Conservation (phyloP, 2,329 filamentous ascomycete genomes). For the Epichloe gansuensis region DNA sequence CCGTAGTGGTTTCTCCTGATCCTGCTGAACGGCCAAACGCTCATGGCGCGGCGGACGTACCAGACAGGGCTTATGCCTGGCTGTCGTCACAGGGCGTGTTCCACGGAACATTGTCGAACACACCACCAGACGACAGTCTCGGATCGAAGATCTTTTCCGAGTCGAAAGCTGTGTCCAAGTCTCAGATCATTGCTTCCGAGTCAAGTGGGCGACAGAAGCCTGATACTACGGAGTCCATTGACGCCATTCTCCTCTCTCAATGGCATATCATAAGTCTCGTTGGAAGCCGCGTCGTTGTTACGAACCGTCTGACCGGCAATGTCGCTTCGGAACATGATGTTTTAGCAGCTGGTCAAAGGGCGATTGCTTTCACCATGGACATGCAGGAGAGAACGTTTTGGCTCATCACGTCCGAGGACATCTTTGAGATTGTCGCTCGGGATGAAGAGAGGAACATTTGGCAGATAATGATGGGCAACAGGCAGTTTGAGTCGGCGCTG, state of each 20-base stretch:
- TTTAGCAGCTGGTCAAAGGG: constrained; percentile 64
- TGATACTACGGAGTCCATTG: constrained; percentile 54
- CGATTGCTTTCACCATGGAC: constrained; percentile 78
- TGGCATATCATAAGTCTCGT: constrained; percentile 85
- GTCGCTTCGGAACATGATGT: constrained; percentile 83
- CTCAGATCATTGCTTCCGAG: constrained; percentile 60
- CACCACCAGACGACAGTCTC: constrained; percentile 47
- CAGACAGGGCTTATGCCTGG: constrained; percentile 79
- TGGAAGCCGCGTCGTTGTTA: constrained; percentile 69
- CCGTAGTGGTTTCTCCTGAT: constrained; percentile 68
- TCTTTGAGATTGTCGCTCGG: constrained; percentile 83
- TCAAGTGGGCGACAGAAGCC: constrained; percentile 51
- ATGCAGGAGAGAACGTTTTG: constrained; percentile 94
- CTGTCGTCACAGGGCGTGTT: constrained; percentile 76
- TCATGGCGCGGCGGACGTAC: constrained; percentile 48
- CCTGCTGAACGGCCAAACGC: constrained; percentile 36
- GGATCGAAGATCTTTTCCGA: constrained; percentile 66
- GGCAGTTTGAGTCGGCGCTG: constrained; percentile 80
- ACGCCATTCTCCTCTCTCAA: constrained; percentile 74
- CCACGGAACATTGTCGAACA: constrained; percentile 65
- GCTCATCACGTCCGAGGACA: constrained; percentile 83
- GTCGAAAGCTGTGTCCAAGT: constrained; percentile 63
- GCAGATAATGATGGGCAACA: constrained; percentile 79
- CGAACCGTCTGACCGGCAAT: constrained; percentile 76
- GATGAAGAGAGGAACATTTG: constrained; percentile 90